Base-by-base conservation (phyloP, 352 stramenopile genomes). In the Hyaloperonospora arabidopsidis region DNA sequence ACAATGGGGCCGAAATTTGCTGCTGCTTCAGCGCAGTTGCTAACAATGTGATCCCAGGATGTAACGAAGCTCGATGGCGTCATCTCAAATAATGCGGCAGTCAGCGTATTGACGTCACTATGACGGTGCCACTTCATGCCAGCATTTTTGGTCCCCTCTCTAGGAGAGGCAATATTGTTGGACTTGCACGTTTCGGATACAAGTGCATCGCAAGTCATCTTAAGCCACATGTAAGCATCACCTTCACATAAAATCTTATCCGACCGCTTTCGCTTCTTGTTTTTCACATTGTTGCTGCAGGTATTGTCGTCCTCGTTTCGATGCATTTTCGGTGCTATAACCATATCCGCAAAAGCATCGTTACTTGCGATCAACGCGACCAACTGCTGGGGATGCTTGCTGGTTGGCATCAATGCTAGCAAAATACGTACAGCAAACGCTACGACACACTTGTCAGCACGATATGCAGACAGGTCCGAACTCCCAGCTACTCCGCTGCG, bases 351-450 rank as follows among this genome's bases (percentile, higher is more conserved):
- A 35, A 58, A 59, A 17, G 45, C 43, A 44, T 61, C 47, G n/a
- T 56, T 57, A 23, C 49, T 76, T 5, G 69, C 61, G 51, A 80
- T 79, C 13, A 82, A 50, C 5, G 61, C 45, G 32, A 76, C 58
- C 19, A 84, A 49, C 46, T 79, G 62, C 8, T 68, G 55, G 12
- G 74, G 71, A 25, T 57, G 29, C 17, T 72, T 59, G 17, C 54
- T 63, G 2, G 59, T 67, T 17, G 57, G 63, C 12, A 81, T 49
- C 15, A 85, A 21, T 2, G 62, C 62, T 14, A 79, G 54, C 39
- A 82, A 57, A 40, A 81, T 66, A 23, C 74, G 70, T 35, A 70
- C 59, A 15, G 61, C 55, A 57, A 79, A 81, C 11, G 70, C 52
- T 18, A 71, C 57, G 19, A 77, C 59, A 13, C 43, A 46, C 10